Evolutionary conservation across 371 early-diverging fungal genomes (phyloP).

Genomic region (Mucor racemosus): DNA sequence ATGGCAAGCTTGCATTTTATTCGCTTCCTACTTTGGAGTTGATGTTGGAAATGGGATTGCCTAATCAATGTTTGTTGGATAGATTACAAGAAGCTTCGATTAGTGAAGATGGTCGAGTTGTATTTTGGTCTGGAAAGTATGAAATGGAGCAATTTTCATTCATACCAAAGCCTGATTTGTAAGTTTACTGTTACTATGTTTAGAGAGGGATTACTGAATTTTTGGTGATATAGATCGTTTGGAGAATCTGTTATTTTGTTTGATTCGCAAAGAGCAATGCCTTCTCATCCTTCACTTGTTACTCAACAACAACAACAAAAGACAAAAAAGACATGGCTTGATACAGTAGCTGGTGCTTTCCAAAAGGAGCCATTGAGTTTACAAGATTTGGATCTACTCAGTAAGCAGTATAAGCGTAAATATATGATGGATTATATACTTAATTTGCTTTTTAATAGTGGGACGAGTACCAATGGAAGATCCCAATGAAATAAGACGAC

Average conservation of each 20-base stretch:
- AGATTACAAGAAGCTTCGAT: conserved; percentile 39
- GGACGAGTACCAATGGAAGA: conserved; percentile 28
- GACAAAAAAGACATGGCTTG: conserved; percentile 49
- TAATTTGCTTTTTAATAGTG: conserved; percentile 17
- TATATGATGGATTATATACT: background rate
- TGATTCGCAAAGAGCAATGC: conserved; percentile 41
- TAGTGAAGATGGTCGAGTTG: conserved; percentile 54
- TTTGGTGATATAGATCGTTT: conserved; percentile 15
- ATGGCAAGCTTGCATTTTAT: conserved; percentile 31
- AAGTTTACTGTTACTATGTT: background rate
- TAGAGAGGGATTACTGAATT: background rate
- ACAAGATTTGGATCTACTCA: conserved; percentile 51
- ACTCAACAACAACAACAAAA: conserved; percentile 24
- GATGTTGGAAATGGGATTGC: conserved; percentile 22
- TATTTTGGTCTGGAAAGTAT: conserved; percentile 49
- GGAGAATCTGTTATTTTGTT: conserved; percentile 51
- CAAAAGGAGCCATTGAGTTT: conserved; percentile 50
- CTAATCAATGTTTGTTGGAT: conserved; percentile 3
- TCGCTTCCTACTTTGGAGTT: conserved; percentile 36
- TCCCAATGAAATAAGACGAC: conserved; percentile 16
- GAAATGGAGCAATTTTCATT: conserved; percentile 51
- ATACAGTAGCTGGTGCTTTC: conserved; percentile 52
- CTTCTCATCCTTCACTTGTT: conserved; percentile 43
- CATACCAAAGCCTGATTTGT: conserved; percentile 38
- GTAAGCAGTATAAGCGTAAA: conserved; percentile 33